phyloP scores from a whole-genome alignment of 169 alveolate genomes.

The Plasmodium blacklocki region DNA sequence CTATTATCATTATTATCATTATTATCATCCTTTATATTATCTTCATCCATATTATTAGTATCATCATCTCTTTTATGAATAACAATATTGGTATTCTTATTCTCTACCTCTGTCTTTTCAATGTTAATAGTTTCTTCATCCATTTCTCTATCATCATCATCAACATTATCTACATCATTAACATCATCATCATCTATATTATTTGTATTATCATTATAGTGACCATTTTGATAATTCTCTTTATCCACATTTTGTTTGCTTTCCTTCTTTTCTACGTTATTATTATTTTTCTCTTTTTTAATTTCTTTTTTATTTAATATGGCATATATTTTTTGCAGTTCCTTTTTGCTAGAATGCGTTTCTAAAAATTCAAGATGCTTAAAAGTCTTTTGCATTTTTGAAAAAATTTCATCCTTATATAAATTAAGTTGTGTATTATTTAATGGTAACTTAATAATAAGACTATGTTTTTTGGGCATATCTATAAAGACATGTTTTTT shows the following conservation, averaged over 20 bases:
- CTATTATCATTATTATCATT: too few relatives aligned
- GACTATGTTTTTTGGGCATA: constrained; percentile 87
- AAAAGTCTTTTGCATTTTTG: constrained; percentile 65
- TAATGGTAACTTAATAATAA: constrained; percentile 78
- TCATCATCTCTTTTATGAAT: constrained; percentile 45
- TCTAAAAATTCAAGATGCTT: constrained; percentile 58
- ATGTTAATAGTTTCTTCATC: constrained; percentile 73
- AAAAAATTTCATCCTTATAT: constrained; percentile 78
- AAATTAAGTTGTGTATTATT: constrained; percentile 77
- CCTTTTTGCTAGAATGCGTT: constrained; percentile 43
- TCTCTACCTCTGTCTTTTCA: constrained; percentile 54
- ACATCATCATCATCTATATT: not conserved
- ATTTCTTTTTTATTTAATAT: constrained; percentile 26
- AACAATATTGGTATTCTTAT: constrained; percentile 22
- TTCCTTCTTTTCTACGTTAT: not conserved
- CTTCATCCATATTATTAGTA: not conserved
- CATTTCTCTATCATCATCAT: constrained; percentile 63
- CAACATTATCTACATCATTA: not conserved
- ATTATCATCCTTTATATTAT: too few relatives aligned
- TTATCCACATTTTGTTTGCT: not conserved
- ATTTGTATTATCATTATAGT: not conserved
- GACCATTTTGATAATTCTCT: not conserved
- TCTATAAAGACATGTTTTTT: constrained; percentile 90
- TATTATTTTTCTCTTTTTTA: not conserved
- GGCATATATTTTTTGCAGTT: constrained; percentile 5